These are phyloP conservation scores for Ambrosiella cleistominuta DNA, from an alignment of 2,329 filamentous ascomycete genomes.

Conservation along the genomic window DNA sequence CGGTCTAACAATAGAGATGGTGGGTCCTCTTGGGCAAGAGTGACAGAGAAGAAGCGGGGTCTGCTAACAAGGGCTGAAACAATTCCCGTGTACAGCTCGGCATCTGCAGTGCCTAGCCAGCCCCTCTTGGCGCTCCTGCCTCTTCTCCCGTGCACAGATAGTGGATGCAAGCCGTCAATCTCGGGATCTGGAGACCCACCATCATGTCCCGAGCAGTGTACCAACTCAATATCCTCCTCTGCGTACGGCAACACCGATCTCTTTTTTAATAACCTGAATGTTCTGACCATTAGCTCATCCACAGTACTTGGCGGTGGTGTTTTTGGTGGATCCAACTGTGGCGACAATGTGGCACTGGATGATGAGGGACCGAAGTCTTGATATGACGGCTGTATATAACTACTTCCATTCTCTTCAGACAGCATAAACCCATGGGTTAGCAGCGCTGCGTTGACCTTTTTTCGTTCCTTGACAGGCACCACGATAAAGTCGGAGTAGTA, in stretches of 20 bases:
- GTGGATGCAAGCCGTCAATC: constrained; percentile 19
- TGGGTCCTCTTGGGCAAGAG: constrained; percentile 54
- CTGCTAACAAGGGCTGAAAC: constrained; percentile 42
- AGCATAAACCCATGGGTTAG: constrained; percentile 71
- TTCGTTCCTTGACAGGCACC: constrained; percentile 57
- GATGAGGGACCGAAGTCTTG: not conserved
- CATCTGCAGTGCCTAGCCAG: constrained; percentile 44
- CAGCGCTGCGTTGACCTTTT: constrained; percentile 59
- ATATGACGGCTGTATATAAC: constrained; percentile 14
- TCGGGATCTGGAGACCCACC: constrained; percentile 11
- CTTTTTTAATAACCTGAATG: constrained; percentile 67
- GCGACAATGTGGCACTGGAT: not conserved
- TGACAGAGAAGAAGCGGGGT: constrained; percentile 58
- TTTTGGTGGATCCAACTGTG: constrained; percentile 27
- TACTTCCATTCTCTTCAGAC: constrained; percentile 42
- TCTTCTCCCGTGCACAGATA: constrained; percentile 14
- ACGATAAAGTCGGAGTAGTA: constrained; percentile 97
- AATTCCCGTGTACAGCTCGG: constrained; percentile 44
- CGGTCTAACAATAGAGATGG: constrained; percentile 59
- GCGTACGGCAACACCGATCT: constrained; percentile 58
- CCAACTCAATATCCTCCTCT: constrained; percentile 49
- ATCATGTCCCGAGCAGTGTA: constrained; percentile 62
- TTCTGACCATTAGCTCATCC: constrained; percentile 63
- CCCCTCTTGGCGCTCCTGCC: constrained; percentile 17
- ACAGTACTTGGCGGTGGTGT: constrained; percentile 65